Percentiles rank a stretch among this genome's conserved stretches.
Conservation (phyloP, 306 rosid genomes). For the Nissolia schottii region DNA sequence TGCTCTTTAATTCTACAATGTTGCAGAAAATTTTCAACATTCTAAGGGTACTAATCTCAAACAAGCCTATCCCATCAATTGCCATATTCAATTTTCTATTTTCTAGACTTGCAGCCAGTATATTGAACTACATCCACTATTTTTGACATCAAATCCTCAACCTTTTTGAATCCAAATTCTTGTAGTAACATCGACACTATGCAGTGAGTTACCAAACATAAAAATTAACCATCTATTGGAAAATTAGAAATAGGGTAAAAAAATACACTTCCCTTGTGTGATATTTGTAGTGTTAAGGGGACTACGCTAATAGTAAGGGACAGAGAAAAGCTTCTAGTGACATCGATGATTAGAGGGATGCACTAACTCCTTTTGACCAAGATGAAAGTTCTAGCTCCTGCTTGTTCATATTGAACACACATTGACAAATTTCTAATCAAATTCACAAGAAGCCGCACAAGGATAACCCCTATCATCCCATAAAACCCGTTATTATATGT, state of each 20-base stretch:
- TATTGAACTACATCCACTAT: background rate
- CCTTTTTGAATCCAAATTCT: background rate
- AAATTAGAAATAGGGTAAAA: background rate
- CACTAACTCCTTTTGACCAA: constrained; percentile 18
- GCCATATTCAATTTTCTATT: background rate
- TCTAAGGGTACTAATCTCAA: background rate
- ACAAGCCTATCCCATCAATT: background rate
- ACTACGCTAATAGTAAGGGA: constrained; percentile 11
- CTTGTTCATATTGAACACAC: background rate
- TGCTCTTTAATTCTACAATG: background rate
- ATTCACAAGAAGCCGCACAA: background rate
- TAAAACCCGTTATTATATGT: background rate
- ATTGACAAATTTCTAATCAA: background rate
- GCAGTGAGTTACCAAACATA: background rate
- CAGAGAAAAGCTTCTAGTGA: constrained; percentile 19
- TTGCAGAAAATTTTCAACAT: background rate
- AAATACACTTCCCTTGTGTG: background rate
- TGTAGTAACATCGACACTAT: background rate
- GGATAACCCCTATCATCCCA: background rate
- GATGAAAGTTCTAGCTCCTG: background rate
- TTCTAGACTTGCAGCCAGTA: background rate
- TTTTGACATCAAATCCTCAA: background rate
- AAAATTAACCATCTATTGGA: background rate
- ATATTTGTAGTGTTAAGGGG: background rate
- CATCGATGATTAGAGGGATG: constrained; percentile 37